These are phyloP conservation scores for Sequoiadendron giganteum DNA, from an alignment of 75 land plant genomes.

Conservation along the genomic window DNA sequence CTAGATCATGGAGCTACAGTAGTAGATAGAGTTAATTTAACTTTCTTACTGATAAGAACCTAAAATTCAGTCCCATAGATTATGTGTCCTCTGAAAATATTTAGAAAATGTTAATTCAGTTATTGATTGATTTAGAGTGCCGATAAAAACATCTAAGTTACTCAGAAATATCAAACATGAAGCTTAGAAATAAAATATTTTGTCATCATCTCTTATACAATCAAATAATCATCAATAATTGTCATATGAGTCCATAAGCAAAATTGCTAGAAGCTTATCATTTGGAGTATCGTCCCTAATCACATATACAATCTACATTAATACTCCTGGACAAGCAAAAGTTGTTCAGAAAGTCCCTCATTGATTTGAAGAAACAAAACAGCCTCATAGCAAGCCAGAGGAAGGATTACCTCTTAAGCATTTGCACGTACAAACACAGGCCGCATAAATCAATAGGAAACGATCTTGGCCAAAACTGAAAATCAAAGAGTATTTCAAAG, in stretches of 20 bases:
- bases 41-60: background rate
- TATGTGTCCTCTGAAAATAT: background rate
- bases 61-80: background rate
- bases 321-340: conserved; percentile 5
- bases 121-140: background rate
- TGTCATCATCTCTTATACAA: background rate
- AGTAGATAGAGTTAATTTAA: background rate
- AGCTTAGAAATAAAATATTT: background rate
- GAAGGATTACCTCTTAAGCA: conserved; percentile 5
- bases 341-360: conserved; percentile 6
- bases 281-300: conserved; percentile 2
- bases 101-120: background rate
- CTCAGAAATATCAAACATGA: background rate
- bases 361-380: background rate
- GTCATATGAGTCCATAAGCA: conserved; percentile 7
- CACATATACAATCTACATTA: conserved; percentile 8
- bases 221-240: background rate
- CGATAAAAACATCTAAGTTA: background rate
- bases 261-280: conserved; percentile 6
- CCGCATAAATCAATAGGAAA: background rate
- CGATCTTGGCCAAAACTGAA: conserved; percentile 1
- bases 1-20: background rate
- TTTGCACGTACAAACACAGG: conserved; percentile 6
- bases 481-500: background rate
- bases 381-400: conserved; percentile 8